Evolutionary conservation across 1,139 yeast genomes (phyloP).

Genomic region (Kodamaea ohmeri): DNA sequence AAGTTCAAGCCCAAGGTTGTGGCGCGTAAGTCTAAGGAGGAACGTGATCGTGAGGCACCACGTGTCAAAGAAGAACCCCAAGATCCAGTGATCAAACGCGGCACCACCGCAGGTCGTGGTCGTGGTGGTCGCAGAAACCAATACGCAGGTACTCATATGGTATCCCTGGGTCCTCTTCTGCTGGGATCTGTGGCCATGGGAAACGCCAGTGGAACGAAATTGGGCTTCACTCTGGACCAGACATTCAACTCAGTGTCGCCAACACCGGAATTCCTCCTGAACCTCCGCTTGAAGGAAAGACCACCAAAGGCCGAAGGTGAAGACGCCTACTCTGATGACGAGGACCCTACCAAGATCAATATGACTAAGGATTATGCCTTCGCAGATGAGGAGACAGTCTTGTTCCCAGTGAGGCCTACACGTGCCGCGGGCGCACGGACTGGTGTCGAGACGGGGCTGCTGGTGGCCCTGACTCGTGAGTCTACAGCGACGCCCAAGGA

Average conservation of each 20-base stretch:
- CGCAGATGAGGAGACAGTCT: conserved; percentile 44
- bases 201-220: conserved; percentile 28
- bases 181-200: conserved; percentile 57
- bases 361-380: conserved; percentile 59
- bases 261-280: conserved; percentile 41
- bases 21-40: conserved; percentile 78
- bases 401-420: conserved; percentile 45
- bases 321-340: conserved; percentile 35
- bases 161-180: conserved; percentile 70
- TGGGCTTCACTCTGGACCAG: conserved; percentile 29
- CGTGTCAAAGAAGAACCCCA: conserved; percentile 41
- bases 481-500: neutral
- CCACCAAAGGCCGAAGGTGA: conserved; percentile 10
- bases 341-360: conserved; percentile 49
- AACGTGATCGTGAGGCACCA: conserved; percentile 75
- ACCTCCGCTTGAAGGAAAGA: conserved; percentile 32
- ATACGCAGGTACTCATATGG: conserved; percentile 63
- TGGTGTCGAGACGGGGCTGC: too few species aligned
- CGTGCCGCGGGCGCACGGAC: conserved; percentile 13
- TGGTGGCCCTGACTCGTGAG: conserved; percentile 14
- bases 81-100: conserved; percentile 13
- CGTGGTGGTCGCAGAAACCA: conserved; percentile 41
- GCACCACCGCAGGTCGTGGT: conserved; percentile 33
- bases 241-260: conserved; percentile 28
- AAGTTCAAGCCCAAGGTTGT: conserved; percentile 83